Base-by-base conservation (phyloP, 768 basidiomycete species). In the Rhodotorula taiwanensis region DNA sequence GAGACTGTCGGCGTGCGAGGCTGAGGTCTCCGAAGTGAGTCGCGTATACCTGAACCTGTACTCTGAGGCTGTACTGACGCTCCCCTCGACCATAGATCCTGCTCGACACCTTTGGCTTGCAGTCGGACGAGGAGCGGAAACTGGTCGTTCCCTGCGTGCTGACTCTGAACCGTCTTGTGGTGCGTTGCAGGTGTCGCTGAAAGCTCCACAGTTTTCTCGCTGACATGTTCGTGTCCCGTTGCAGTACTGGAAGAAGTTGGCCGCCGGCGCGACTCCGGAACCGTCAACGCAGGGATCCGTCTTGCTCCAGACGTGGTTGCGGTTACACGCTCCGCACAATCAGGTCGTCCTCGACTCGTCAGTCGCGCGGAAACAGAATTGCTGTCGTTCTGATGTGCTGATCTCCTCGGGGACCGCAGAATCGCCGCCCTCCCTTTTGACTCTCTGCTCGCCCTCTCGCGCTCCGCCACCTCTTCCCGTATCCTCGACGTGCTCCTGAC, bases 211-310 rank as follows among this genome's bases (percentile, higher is more conserved):
- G n/a, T n/a, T n/a, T 41, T 2, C 13, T 1, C 10, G 9, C 34
- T 28, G 18, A 36, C 71, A n/a, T n/a, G 18, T 52, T 66, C 31
- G 9, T 25, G 4, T 16, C 4, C n/a, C n/a, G n/a, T 39, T 18
- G 7, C 52, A 70, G 69, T 43, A 61, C 50, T 62, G 51, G 55
- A 60, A 62, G 42, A 66, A 64, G 59, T 53, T 64, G 21, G 58
- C 63, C 14, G 53, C 36, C 39, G 60, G 43, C 48, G 71, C 58
- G 1, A 77, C 79, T 2, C 72, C 83, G 45, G 85, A 84, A 72
- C 83, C 86, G 11, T 87, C 83, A 70, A 81, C 86, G 18, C 89
- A 91, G 74, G 94, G 94, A 2, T 87, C 88, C 5, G 76, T 97
- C 23, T 76, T 99, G 18, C 76, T 97, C 4, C 92, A 98, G 75